Percentiles rank a stretch among this genome's conserved stretches.
These are phyloP conservation scores for Lentinula lateritia DNA, from an alignment of 768 basidiomycete genomes.

Conservation along the genomic window DNA sequence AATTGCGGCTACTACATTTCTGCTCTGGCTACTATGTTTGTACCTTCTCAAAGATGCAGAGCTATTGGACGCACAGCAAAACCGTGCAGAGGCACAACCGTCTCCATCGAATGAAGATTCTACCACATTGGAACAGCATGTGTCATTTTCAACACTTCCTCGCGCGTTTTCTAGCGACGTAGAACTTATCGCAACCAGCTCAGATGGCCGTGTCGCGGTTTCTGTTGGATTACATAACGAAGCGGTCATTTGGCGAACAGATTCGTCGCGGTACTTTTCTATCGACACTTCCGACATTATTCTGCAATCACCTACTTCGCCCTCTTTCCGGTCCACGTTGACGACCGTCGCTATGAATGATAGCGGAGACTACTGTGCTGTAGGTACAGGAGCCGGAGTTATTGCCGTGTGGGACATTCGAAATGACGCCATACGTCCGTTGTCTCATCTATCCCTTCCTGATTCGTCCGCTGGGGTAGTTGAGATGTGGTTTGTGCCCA, in stretches of 20 bases:
- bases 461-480: conserved; percentile 45
- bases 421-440: conserved; percentile 26
- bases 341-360: conserved; percentile 62
- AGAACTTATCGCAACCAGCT: conserved; percentile 70
- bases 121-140: conserved; percentile 32
- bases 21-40: conserved; percentile 71
- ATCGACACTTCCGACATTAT: conserved; percentile 52
- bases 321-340: conserved; percentile 41
- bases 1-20: conserved; percentile 68
- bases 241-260: conserved; percentile 61
- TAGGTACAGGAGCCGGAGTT: conserved; percentile 64
- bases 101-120: conserved; percentile 22
- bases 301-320: conserved; percentile 43
- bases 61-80: conserved; percentile 78
- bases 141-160: conserved; percentile 68
- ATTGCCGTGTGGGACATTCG: conserved; percentile 60
- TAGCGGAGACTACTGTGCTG: conserved; percentile 56
- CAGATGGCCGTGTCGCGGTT: conserved; percentile 57
- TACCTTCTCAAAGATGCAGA: conserved; percentile 91
- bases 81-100: conserved; percentile 44
- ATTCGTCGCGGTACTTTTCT: conserved; percentile 29
- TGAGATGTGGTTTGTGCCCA: conserved; percentile 43
- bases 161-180: conserved; percentile 80
- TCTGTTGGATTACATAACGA: conserved; percentile 79
- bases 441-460: conserved; percentile 36